Base-by-base conservation (phyloP, 1,284 basidiomycete genomes). In the Boletellus deceptivus region DNA sequence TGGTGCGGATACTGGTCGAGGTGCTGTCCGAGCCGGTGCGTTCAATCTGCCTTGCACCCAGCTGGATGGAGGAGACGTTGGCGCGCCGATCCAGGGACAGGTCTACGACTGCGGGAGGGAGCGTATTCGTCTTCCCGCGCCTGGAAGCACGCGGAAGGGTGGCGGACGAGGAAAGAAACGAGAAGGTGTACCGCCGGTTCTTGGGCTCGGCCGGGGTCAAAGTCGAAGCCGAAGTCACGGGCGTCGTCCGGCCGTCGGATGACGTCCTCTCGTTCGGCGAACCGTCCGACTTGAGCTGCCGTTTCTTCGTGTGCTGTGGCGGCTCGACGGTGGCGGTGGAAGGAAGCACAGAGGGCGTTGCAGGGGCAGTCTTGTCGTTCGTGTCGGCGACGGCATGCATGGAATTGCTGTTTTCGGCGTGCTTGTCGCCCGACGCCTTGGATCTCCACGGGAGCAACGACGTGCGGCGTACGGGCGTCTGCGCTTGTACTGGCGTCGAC, bases 361-460 rank as follows among this genome's bases (percentile, higher is more conserved):
- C 4, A 14, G 25, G 9, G 11, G 29, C 3, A 13, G 29, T 29
- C 29, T 29, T 9, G 29, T 29, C 10, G 29, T 29, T 29, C 3
- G 29, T 11, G 29, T 13, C 11, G 29, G 29, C 29, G 29, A 29
- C 9, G 29, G 29, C 29, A 8, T 25, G 4, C 6, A 1, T 25
- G 7, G 24, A 6, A 25, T 25, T 25, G 24, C 24, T 5, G 24
- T 29, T 9, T 29, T 29, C 29, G 29, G 8, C 8, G 4, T 10
- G 29, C 29, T 29, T 29, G 10, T 29, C 24, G 13, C n/a, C 29
- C 10, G 38, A 43, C 17, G 52, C 49, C 13, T 44, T 64, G 6
- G 58, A 56, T 18, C 37, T 63, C 61, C 61, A 66, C 11, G 53
- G 64, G 0, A 63, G 53, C 13, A 63, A 16, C 24, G 62, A 66